Conservation (phyloP, 768 basidiomycete species). For the Pleurotus djamor region DNA sequence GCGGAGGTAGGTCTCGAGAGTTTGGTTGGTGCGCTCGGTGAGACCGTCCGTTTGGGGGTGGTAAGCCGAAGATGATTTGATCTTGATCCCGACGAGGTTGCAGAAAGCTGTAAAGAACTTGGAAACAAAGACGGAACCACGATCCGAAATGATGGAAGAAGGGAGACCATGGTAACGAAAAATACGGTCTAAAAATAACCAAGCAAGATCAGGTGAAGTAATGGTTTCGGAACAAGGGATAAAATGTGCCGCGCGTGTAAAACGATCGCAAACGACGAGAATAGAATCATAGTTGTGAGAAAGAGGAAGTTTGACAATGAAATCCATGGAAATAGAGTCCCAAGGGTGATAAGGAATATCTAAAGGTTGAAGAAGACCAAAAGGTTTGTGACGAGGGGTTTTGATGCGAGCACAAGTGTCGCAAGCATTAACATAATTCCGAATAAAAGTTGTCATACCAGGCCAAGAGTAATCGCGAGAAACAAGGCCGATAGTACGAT, state of each 20-base stretch:
- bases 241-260: constrained; percentile 16
- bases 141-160: background rate
- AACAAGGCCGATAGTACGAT: constrained; percentile 29
- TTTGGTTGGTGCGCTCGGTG: constrained; percentile 27
- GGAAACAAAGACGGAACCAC: background rate
- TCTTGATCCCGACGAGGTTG: constrained; percentile 3
- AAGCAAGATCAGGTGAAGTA: background rate
- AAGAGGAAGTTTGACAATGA: constrained; percentile 27
- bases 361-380: constrained; percentile 10
- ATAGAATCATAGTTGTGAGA: constrained; percentile 29
- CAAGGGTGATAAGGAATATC: constrained; percentile 20
- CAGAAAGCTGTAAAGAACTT: background rate
- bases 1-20: constrained; percentile 32
- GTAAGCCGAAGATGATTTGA: constrained; percentile 31
- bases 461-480: constrained; percentile 41
- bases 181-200: background rate
- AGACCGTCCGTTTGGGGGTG: constrained; percentile 42
- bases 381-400: background rate
- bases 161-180: constrained; percentile 3
- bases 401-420: constrained; percentile 11
- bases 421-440: constrained; percentile 7
- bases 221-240: constrained; percentile 19
- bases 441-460: constrained; percentile 15
- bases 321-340: constrained; percentile 33
- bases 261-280: constrained; percentile 22